A percentile compares a stretch with the other conserved stretches of the same genome.
Evolutionary conservation across 441 rosid genomes (phyloP).

Genomic region (Gossypium lobatum): DNA sequence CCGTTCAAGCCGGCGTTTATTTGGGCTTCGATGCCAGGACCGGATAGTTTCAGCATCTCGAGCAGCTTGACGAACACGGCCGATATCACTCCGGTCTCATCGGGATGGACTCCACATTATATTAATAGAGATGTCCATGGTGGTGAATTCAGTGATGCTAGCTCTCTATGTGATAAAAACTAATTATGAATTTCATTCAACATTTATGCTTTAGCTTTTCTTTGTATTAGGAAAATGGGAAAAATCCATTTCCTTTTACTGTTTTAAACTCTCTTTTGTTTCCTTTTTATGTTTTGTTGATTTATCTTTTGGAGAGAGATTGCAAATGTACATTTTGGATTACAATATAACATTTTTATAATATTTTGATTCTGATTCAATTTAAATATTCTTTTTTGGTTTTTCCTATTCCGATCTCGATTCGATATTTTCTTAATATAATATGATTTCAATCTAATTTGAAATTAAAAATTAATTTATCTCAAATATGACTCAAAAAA

Average conservation of each 20-base stretch:
- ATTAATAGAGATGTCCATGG: slow-evolving; percentile 12
- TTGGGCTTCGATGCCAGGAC: slow-evolving; percentile 28
- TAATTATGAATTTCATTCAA: not conserved
- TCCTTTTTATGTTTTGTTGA: not conserved
- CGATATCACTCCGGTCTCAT: slow-evolving; percentile 20
- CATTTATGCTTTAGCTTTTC: not conserved
- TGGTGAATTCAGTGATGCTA: slow-evolving; percentile 18
- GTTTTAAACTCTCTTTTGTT: not conserved
- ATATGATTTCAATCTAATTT: no score
- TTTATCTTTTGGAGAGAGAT: not conserved
- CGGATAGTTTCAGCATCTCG: slow-evolving; percentile 3
- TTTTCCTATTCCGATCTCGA: no score
- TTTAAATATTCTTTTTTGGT: not conserved
- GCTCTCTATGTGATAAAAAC: not conserved
- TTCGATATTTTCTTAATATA: no score
- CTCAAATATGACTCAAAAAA: no score
- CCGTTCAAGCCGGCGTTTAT: slow-evolving; percentile 38
- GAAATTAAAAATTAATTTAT: no score
- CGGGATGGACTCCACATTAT: slow-evolving; percentile 31
- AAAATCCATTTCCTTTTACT: not conserved
- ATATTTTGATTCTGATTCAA: not conserved
- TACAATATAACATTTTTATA: not conserved
- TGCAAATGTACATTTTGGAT: not conserved
- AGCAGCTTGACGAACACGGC: slow-evolving; percentile 5
- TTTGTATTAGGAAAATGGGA: not conserved